phyloP scores from a whole-genome alignment of 495 filamentous ascomycete species.

The Podospora bellae-mahoneyi region DNA sequence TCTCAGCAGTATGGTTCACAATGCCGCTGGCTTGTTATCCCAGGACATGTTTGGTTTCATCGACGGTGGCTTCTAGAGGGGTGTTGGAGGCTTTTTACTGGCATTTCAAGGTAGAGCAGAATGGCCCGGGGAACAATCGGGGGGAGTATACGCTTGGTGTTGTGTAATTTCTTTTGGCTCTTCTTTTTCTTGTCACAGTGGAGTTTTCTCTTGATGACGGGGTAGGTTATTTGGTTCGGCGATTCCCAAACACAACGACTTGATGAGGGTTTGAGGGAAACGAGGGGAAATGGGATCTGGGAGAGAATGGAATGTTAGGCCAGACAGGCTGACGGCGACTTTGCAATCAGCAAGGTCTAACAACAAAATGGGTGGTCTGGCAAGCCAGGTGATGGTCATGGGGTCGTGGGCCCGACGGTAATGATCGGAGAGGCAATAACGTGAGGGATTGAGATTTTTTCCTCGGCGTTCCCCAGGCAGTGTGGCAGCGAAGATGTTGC shows the following conservation, averaged over 20 bases:
- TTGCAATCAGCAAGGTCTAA: background rate
- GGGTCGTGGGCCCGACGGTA: constrained; percentile 1
- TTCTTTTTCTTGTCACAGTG: constrained; percentile 16
- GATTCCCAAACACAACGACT: constrained; percentile 27
- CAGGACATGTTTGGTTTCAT: background rate
- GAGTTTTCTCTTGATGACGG: constrained; percentile 1
- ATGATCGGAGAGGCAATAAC: background rate
- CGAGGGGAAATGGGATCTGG: constrained; percentile 1
- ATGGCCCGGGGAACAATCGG: constrained; percentile 6
- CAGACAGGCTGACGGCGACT: constrained; percentile 1
- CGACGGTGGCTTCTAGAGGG: constrained; percentile 2
- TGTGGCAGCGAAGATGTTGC: background rate
- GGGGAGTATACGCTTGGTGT: constrained; percentile 1
- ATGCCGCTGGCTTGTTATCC: constrained; percentile 2
- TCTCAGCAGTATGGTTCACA: background rate
- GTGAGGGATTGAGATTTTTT: background rate
- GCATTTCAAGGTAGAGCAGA: constrained; percentile 12
- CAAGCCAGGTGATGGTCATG: constrained; percentile 3
- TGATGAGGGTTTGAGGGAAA: constrained; percentile 22
- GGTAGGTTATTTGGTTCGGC: constrained; percentile 16
- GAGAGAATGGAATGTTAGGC: constrained; percentile 4
- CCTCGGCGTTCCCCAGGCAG: background rate
- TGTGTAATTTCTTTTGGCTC: constrained; percentile 16
- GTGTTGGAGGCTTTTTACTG: constrained; percentile 4
- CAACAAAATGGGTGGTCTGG: constrained; percentile 3